Base-by-base conservation (phyloP, 768 basidiomycete genomes). In the Tricholoma hemisulphureum region DNA sequence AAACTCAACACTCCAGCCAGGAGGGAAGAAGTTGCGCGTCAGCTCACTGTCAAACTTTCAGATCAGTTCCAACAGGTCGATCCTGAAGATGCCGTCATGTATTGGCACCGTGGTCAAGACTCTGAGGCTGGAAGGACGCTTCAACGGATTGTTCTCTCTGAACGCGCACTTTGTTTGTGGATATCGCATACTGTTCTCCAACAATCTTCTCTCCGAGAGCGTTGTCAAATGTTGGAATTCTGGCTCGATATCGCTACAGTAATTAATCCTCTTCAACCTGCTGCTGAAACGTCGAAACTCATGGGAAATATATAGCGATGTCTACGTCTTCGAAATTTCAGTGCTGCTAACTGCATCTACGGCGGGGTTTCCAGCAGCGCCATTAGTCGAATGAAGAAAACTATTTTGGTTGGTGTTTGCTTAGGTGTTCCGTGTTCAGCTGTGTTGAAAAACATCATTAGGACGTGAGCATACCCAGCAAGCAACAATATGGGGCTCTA, bases 231-330 rank as follows among this genome's bases (percentile, higher is more conserved):
- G 20, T 62, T 79, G 0, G 71, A 70, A 41, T 77, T 81, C 58
- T 80, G 81, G 74, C 48, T 81, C 23, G 77, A 81, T 53, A 59
- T 81, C 46, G 77, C 81, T 20, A 69, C 61, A 11, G 81, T 83
- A 58, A 57, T 73, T 62, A 11, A n/a, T n/a, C n/a, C n/a, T 55
- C 6, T 13, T 34, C 20, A 7, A n/a, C 34, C 48, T 51, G 46
- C 8, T 4, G n/a, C 8, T 18, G 4, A 16, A 18, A 29, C n/a
- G 2, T 28, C n/a, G n/a, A 14, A 13, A 6, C 28, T 41, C 37
- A 68, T 48, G 63, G 16, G 16, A 18, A 51, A 24, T 13, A 59
- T 41, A 6, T 55, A 84, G 83, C 67, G 72, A 53, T 82, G 79
- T 48, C 67, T 81, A 29, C 68, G 70, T 20, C 65, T 79, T 23